phyloP scores from a whole-genome alignment of 2,329 filamentous ascomycete genomes.

The Arthroderma sp. region DNA sequence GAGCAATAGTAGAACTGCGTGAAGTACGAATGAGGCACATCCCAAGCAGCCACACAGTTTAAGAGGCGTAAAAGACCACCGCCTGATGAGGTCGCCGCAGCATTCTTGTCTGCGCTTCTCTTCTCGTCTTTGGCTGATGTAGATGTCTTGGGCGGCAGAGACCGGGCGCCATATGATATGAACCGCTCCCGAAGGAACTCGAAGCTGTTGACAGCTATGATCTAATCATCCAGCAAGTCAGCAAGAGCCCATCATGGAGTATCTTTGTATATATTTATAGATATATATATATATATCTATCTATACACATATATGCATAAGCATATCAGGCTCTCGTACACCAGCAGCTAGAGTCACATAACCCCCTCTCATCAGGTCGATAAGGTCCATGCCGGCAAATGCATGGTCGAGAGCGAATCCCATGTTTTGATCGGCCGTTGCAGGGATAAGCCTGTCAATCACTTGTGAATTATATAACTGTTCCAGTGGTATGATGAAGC shows the following conservation, averaged over 20 bases:
- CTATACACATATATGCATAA: no score
- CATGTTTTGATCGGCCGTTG: not conserved
- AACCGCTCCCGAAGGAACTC: slow-evolving; percentile 44
- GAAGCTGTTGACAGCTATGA: slow-evolving; percentile 41
- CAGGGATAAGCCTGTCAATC: not conserved
- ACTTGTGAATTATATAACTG: not conserved
- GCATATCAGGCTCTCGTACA: slow-evolving; percentile 2
- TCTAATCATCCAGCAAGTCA: slow-evolving; percentile 19
- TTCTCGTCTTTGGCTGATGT: slow-evolving; percentile 12
- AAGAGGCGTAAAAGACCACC: slow-evolving; percentile 24
- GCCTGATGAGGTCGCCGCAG: not conserved
- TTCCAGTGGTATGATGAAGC: not conserved
- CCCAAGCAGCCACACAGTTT: slow-evolving; percentile 42
- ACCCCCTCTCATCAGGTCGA: slow-evolving; percentile 3
- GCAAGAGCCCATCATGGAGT: not conserved
- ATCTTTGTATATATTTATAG: no score
- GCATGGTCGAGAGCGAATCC: not conserved
- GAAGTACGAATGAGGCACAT: slow-evolving; percentile 83
- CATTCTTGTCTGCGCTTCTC: slow-evolving; percentile 7
- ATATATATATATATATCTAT: no score
- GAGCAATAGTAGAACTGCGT: slow-evolving; percentile 73
- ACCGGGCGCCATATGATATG: slow-evolving; percentile 49
- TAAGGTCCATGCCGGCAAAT: slow-evolving; percentile 1
- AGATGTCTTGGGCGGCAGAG: slow-evolving; percentile 24
- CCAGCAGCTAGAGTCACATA: not conserved